These are phyloP conservation scores for Russula olivacea DNA, from an alignment of 768 basidiomycete genomes.

Conservation along the genomic window DNA sequence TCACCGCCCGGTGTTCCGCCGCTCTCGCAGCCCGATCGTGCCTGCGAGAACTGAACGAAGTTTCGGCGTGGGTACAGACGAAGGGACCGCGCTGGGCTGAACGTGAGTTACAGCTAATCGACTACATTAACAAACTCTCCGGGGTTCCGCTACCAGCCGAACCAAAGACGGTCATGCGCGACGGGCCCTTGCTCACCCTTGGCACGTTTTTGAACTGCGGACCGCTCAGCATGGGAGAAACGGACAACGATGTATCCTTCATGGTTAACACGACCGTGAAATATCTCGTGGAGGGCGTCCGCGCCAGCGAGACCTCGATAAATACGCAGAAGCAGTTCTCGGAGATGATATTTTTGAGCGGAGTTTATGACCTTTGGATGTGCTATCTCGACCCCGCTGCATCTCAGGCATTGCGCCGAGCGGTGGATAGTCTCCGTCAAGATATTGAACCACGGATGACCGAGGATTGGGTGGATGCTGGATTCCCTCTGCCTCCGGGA, in stretches of 20 bases:
- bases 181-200: conserved; percentile 3
- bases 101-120: background rate
- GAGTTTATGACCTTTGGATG: background rate
- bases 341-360: background rate
- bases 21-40: conserved; percentile 10
- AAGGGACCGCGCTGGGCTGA: conserved; percentile 9
- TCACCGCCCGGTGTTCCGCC: conserved; percentile 9
- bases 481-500: background rate
- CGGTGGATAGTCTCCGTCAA: background rate
- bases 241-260: background rate
- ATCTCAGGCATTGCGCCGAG: background rate
- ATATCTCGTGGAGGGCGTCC: conserved; percentile 8
- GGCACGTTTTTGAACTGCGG: background rate
- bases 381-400: background rate
- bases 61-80: background rate
- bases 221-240: background rate
- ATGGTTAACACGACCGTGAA: conserved; percentile 8
- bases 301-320: background rate
- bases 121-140: background rate
- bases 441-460: background rate
- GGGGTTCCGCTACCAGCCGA: background rate
- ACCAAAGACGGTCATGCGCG: background rate
- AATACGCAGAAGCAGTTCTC: conserved; percentile 5
- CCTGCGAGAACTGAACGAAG: conserved; percentile 11
- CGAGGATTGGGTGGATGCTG: background rate